phyloP scores from a whole-genome alignment of 179 eudicot species.

The Silene coronaria region DNA sequence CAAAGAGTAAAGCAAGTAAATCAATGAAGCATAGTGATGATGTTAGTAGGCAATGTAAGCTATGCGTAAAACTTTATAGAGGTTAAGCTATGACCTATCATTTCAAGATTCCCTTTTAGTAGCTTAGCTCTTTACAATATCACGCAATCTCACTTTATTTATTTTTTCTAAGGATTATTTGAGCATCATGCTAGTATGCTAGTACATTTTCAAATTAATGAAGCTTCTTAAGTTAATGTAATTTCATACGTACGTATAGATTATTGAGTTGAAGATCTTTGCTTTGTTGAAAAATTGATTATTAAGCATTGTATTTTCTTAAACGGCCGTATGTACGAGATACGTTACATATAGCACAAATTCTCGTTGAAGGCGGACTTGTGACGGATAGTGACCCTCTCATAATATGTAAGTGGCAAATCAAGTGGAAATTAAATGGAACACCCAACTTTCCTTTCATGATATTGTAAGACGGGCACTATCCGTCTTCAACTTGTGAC shows the following conservation, averaged over 20 bases:
- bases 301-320: no score
- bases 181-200: neutral
- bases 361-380: no score
- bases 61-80: neutral
- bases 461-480: no score
- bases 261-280: no score
- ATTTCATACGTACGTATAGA: neutral
- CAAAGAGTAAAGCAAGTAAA: conserved; percentile 5
- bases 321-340: no score
- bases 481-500: no score
- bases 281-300: no score
- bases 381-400: no score
- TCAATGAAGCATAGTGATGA: neutral
- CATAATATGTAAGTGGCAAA: no score
- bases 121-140: neutral
- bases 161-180: neutral
- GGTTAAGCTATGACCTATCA: conserved; percentile 15
- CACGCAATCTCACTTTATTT: neutral
- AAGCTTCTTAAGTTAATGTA: neutral
- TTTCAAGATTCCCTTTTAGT: conserved; percentile 2
- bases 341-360: no score
- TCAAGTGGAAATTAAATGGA: no score
- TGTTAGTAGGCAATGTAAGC: neutral
- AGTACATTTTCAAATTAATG: neutral
- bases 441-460: no score